Percentiles rank a stretch among this genome's conserved stretches.
These are phyloP conservation scores for Gossypium turneri DNA, from an alignment of 345 rosid genomes.

Conservation along the genomic window DNA sequence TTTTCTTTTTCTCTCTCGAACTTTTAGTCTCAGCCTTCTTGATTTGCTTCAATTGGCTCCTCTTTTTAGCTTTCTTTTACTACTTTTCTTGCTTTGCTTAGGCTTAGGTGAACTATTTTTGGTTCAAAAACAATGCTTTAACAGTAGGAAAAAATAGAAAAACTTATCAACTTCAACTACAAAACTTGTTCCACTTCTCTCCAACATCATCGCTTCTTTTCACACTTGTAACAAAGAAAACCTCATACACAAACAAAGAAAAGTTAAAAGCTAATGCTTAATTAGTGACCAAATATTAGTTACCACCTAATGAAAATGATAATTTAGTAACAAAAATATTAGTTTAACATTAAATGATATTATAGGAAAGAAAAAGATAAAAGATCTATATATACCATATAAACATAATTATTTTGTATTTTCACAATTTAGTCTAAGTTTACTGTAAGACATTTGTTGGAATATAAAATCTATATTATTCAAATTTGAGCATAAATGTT, in stretches of 20 bases:
- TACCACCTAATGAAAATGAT: background rate
- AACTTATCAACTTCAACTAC: slow-evolving; percentile 5
- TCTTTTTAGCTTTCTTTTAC: slow-evolving; percentile 7
- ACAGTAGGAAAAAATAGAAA: slow-evolving; percentile 1
- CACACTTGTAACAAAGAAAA: slow-evolving; percentile 21
- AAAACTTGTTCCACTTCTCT: background rate
- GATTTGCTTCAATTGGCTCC: slow-evolving; percentile 22
- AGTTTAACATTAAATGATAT: background rate
- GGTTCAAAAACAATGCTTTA: background rate
- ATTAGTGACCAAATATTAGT: background rate
- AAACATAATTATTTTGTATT: background rate
- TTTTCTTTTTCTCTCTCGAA: background rate
- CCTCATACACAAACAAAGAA: background rate
- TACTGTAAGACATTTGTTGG: background rate
- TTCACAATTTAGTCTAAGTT: background rate
- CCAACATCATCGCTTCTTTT: slow-evolving; percentile 21
- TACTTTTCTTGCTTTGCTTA: background rate
- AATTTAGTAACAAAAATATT: background rate
- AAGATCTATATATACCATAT: background rate
- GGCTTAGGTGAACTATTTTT: background rate
- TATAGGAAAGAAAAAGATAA: background rate
- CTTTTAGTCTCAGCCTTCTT: slow-evolving; percentile 16
- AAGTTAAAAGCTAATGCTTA: background rate
- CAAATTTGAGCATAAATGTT: too few species aligned
- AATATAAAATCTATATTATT: too few species aligned